Percentiles rank a stretch among this genome's conserved stretches.
Conservation (phyloP, 2,329 filamentous ascomycete species). For the Colletotrichum viniferum region DNA sequence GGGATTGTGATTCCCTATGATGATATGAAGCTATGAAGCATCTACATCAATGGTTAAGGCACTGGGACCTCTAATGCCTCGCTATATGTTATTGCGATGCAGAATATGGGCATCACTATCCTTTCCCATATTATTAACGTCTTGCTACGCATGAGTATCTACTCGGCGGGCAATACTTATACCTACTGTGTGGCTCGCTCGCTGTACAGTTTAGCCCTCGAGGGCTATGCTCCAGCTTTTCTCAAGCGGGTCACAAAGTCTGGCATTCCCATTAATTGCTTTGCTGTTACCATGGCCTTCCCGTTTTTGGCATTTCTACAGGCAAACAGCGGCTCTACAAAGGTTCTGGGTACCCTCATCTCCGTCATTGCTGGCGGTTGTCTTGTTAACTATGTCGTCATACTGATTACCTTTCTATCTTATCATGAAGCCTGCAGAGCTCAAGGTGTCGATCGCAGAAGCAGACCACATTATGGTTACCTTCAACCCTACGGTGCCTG, state of each 20-base stretch:
- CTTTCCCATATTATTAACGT: constrained; percentile 71
- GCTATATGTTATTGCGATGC: constrained; percentile 70
- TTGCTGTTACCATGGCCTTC: constrained; percentile 10
- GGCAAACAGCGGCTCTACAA: constrained; percentile 53
- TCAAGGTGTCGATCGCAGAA: constrained; percentile 60
- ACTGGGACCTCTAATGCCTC: constrained; percentile 36
- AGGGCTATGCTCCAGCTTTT: constrained; percentile 53
- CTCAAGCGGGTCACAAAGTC: constrained; percentile 33
- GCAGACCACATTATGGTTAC: constrained; percentile 69
- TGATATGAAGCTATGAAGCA: constrained; percentile 58
- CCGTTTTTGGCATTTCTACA: constrained; percentile 18
- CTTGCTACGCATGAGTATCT: constrained; percentile 60
- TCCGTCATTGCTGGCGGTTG: constrained; percentile 64
- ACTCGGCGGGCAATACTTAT: constrained; percentile 61
- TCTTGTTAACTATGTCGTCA: constrained; percentile 16
- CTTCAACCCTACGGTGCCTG: constrained; percentile 68
- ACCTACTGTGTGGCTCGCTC: constrained; percentile 61
- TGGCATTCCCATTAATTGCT: constrained; percentile 31
- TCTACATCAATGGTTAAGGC: constrained; percentile 60
- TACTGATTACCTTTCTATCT: constrained; percentile 60
- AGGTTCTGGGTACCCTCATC: constrained; percentile 69
- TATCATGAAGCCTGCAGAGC: constrained; percentile 61
- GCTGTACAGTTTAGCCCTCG: constrained; percentile 58
- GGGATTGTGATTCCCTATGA: constrained; percentile 72
- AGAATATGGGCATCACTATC: constrained; percentile 62